Percentiles rank a stretch among this genome's conserved stretches.
Conservation (phyloP, 148 eudicot species). For the Salicornia ramosissima region DNA sequence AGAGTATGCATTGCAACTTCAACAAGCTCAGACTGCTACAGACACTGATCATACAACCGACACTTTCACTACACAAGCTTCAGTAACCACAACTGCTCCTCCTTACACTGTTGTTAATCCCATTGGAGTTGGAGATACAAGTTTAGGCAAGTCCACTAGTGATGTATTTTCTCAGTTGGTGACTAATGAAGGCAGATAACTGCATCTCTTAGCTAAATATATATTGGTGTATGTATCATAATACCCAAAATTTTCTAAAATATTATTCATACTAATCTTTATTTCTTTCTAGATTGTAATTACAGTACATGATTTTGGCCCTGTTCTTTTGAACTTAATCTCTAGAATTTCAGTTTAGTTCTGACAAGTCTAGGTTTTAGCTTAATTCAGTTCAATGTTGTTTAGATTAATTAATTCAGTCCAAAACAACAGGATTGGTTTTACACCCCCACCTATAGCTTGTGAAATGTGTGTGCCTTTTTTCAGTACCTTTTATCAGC, state of each 20-base stretch:
- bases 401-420: no score
- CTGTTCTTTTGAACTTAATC: no score
- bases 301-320: background rate
- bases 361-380: no score
- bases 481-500: no score
- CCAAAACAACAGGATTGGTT: no score
- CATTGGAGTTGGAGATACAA: slow-evolving; percentile 22
- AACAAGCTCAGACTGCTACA: slow-evolving; percentile 38
- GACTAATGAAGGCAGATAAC: slow-evolving; percentile 65
- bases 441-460: no score
- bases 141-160: slow-evolving; percentile 48
- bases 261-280: background rate
- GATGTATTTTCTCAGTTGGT: slow-evolving; percentile 82
- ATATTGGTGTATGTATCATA: slow-evolving; percentile 6
- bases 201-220: background rate
- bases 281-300: background rate
- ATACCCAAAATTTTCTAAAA: slow-evolving; percentile 6
- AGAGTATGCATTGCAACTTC: slow-evolving; percentile 78
- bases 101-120: slow-evolving; percentile 16
- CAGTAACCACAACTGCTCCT: slow-evolving; percentile 28
- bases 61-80: slow-evolving; percentile 25
- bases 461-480: no score
- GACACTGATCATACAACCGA: slow-evolving; percentile 28
- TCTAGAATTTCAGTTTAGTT: no score
- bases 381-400: background rate